Evolutionary conservation across 2,329 filamentous ascomycete genomes (phyloP).

Genomic region (Paecilomyces fulvus): DNA sequence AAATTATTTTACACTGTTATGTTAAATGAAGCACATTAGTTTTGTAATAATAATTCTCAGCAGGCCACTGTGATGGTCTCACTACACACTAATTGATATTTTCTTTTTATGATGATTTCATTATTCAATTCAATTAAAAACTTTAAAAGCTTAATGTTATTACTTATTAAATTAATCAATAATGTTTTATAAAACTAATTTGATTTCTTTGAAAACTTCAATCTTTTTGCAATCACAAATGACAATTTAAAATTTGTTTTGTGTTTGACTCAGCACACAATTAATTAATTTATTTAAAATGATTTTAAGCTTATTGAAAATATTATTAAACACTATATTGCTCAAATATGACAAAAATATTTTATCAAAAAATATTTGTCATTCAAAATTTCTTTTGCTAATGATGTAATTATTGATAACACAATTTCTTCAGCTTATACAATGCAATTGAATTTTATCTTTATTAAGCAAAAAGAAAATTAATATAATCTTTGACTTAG

Average conservation of each 20-base stretch:
- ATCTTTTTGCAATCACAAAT: not conserved
- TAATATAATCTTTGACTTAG: not conserved
- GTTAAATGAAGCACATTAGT: too few species aligned
- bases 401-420: too few species aligned
- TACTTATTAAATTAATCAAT: not conserved
- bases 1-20: too few species aligned
- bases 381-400: too few species aligned
- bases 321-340: not conserved
- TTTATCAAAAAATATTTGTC: not conserved
- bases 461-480: too few species aligned
- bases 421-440: too few species aligned
- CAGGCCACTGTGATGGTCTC: too few species aligned
- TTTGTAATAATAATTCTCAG: too few species aligned
- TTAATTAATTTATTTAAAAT: not conserved
- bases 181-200: not conserved
- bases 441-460: too few species aligned
- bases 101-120: too few species aligned
- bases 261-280: not conserved
- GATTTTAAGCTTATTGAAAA: too few species aligned
- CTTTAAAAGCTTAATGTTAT: not conserved
- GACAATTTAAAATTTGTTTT: not conserved
- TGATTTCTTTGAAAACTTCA: not conserved
- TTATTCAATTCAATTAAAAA: not conserved
- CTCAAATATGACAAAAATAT: not conserved
- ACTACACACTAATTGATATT: too few species aligned